A percentile compares a stretch with the other conserved stretches of the same genome.
Evolutionary conservation across 2,329 filamentous ascomycete species (phyloP).

Genomic region (Neonectria ditissima): DNA sequence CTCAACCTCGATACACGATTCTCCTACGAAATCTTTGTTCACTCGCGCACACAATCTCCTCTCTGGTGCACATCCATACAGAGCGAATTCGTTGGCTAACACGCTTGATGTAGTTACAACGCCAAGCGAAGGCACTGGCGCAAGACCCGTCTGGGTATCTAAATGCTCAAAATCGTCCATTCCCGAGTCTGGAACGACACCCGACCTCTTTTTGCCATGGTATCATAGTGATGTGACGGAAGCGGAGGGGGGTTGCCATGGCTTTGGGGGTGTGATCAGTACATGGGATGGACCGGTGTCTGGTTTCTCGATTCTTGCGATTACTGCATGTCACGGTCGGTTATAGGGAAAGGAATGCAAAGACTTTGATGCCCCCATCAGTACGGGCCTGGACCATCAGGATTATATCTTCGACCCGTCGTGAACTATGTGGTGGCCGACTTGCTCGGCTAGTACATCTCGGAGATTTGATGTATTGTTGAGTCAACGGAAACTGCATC

Average conservation of each 20-base stretch:
- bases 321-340: slow-evolving; percentile 61
- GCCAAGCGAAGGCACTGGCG: slow-evolving; percentile 99
- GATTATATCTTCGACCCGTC: slow-evolving; percentile 29
- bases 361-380: slow-evolving; percentile 50
- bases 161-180: slow-evolving; percentile 62
- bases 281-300: slow-evolving; percentile 49
- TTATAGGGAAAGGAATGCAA: slow-evolving; percentile 60
- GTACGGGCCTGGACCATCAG: slow-evolving; percentile 39
- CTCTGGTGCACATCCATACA: neutral
- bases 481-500: neutral
- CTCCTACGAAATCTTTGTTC: slow-evolving; percentile 1
- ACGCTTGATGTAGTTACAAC: slow-evolving; percentile 82
- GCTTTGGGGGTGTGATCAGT: slow-evolving; percentile 43
- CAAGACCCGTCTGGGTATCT: slow-evolving; percentile 99
- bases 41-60: slow-evolving; percentile 12
- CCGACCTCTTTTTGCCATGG: slow-evolving; percentile 45
- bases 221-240: slow-evolving; percentile 45
- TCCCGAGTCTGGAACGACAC: slow-evolving; percentile 45
- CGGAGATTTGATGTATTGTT: neutral
- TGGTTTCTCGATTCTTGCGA: slow-evolving; percentile 54
- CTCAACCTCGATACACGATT: slow-evolving; percentile 12
- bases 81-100: slow-evolving; percentile 29
- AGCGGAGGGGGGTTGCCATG: slow-evolving; percentile 38
- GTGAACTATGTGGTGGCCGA: slow-evolving; percentile 6
- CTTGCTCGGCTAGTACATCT: slow-evolving; percentile 7